Conservation (phyloP, 1,284 basidiomycete species). For the Anthracocystis setariae region DNA sequence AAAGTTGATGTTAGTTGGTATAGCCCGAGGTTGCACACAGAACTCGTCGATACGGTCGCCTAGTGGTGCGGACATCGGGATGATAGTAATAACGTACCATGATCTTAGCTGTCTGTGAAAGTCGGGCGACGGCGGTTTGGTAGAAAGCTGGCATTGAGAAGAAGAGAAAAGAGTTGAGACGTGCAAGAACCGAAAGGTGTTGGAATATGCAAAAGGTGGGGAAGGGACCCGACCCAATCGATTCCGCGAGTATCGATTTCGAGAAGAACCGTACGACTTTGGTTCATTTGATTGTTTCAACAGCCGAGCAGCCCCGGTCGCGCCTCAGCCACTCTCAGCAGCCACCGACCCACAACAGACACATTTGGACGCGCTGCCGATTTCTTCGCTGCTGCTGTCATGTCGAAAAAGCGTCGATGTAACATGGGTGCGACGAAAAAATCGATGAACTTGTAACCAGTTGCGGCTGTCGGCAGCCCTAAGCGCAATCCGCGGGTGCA, state of each 20-base stretch:
- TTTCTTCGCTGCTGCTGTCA: too few relatives aligned
- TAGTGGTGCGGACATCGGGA: background rate
- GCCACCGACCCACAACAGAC: too few relatives aligned
- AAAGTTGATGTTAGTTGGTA: slow-evolving; percentile 3
- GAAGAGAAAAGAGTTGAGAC: slow-evolving; percentile 10
- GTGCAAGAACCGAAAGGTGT: background rate
- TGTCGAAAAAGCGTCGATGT: too few relatives aligned
- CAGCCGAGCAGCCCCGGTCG: too few relatives aligned
- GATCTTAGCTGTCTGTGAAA: slow-evolving; percentile 55
- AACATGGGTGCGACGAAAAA: too few relatives aligned
- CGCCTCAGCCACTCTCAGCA: too few relatives aligned
- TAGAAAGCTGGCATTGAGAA: slow-evolving; percentile 55
- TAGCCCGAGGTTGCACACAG: background rate
- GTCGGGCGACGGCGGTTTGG: slow-evolving; percentile 52
- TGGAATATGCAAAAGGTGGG: slow-evolving; percentile 31
- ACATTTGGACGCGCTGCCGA: too few relatives aligned
- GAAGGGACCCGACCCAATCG: slow-evolving; percentile 26
- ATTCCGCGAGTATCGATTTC: slow-evolving; percentile 3
- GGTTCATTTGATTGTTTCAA: background rate
- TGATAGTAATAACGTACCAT: slow-evolving; percentile 49
- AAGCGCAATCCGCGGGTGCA: too few relatives aligned
- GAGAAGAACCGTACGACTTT: slow-evolving; percentile 38
- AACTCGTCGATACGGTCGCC: background rate
- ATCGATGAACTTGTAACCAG: too few relatives aligned
- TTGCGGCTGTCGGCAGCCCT: too few relatives aligned